Percentiles rank a stretch among this genome's conserved stretches.
These are phyloP conservation scores for Arthrobotrys iridis DNA, from an alignment of 2,329 filamentous ascomycete genomes.

Conservation along the genomic window DNA sequence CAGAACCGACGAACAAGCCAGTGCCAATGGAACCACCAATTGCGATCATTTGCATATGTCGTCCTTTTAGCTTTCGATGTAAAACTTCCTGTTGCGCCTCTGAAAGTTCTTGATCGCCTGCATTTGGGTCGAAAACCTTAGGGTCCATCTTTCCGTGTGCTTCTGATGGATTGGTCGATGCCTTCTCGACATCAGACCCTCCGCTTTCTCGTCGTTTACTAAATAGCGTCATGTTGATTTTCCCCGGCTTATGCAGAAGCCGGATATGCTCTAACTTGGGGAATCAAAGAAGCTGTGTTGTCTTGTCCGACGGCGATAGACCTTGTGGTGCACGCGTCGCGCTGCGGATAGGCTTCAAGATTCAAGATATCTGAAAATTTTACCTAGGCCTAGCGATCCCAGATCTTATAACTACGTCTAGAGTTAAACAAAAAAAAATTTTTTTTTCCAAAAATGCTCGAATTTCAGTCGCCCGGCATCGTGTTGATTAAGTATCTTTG, in stretches of 20 bases:
- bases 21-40: conserved; percentile 71
- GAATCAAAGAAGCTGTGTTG: neutral
- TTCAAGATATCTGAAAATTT: too few relatives aligned
- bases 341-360: neutral
- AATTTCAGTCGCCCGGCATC: neutral
- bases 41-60: conserved; percentile 75
- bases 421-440: neutral
- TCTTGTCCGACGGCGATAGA: neutral
- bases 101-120: neutral
- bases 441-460: neutral
- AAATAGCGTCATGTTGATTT: conserved; percentile 15
- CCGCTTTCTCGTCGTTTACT: conserved; percentile 19
- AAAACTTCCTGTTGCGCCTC: conserved; percentile 25
- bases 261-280: neutral
- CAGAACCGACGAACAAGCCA: conserved; percentile 72
- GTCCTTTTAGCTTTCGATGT: conserved; percentile 57
- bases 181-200: conserved; percentile 39
- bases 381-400: too few relatives aligned
- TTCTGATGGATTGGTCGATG: conserved; percentile 25
- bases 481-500: neutral
- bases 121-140: conserved; percentile 23
- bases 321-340: neutral
- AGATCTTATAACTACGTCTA: too few relatives aligned
- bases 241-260: neutral
- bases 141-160: neutral